Evolutionary conservation across 352 stramenopile species (phyloP), one percentile per base, ranked within the genome.

Genomic region (Pythium oligandrum): DNA sequence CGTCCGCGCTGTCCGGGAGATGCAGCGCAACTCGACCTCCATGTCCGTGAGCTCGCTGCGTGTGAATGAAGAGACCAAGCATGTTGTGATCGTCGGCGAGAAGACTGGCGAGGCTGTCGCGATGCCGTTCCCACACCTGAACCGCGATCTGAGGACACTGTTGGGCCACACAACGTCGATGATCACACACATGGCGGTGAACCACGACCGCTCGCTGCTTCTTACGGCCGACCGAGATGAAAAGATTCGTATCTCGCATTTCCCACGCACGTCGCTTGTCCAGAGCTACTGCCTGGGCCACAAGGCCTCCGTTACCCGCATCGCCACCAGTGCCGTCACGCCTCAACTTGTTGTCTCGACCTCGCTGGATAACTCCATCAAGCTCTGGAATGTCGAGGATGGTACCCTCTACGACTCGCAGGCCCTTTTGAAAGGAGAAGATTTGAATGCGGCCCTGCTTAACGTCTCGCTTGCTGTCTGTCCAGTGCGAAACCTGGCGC

Each of bases 131-230:
- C 83, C 78, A 3, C 71, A 88, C 58, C 66, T 90, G 12, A 55
- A 67, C 30, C 67, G 78, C 40, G 78, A 88, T 48, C 54, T 81
- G 40, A 89, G 87, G 75, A 86, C 70, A 51, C 64, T 94, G 39
- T 55, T 94, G 51, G 77, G 76, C 44, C 84, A 94, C 71, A 94
- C 84, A 38, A 93, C 84, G 49, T 94, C 84, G 30, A 94, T 94
- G 78, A 75, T 94, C 66, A 90, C 82, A 44, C 68, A 86, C 63
- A 64, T 94, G 55, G 69, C 71, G 7, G 57, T 86, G 12, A 86
- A 73, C 40, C 52, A 53, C 47, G 63, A 88, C 53, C 78, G 68
- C 48, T 65, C 59, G 46, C 55, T 88, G 55, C 59, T 94, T 31
- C 63, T 95, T 11, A 88, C 82, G 10, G 84, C 77, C 1, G 84